Percentiles rank a stretch among this genome's conserved stretches.
Conservation (phyloP, 2,329 filamentous ascomycete genomes). For the Stagonosporopsis tanaceti region DNA sequence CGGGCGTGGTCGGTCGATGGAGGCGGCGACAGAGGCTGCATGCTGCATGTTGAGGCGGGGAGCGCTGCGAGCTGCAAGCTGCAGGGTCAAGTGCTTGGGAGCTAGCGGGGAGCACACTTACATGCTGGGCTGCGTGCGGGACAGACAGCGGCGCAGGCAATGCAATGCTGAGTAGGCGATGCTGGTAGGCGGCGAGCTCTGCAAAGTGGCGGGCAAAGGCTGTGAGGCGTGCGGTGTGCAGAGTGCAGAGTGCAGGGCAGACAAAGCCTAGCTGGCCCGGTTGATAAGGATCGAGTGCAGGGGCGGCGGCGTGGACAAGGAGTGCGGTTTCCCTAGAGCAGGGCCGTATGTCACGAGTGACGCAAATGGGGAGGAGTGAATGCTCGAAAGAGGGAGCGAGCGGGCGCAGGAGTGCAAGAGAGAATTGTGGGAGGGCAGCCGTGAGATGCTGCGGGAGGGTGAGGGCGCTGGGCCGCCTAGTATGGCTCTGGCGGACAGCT, state of each 20-base stretch:
- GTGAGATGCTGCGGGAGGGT: conserved; percentile 28
- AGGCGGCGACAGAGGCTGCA: conserved; percentile 18
- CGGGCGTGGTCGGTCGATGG: conserved; percentile 2
- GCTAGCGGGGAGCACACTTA: conserved; percentile 40
- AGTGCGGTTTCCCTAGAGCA: conserved; percentile 48
- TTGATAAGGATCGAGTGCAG: conserved; percentile 50
- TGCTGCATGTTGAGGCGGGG: conserved; percentile 25
- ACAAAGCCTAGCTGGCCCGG: conserved; percentile 23
- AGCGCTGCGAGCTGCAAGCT: conserved; percentile 21
- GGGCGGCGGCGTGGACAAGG: conserved; percentile 46
- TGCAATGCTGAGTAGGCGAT: conserved; percentile 44
- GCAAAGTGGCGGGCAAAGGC: conserved; percentile 41
- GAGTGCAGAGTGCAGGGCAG: conserved; percentile 22
- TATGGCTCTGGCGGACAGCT: conserved; percentile 26
- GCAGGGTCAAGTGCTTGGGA: conserved; percentile 35
- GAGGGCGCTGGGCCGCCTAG: conserved; percentile 11
- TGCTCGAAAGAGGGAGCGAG: conserved; percentile 51
- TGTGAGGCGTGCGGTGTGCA: conserved; percentile 1
- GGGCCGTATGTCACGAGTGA: conserved; percentile 38
- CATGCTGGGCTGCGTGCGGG: conserved; percentile 32
- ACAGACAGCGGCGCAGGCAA: conserved; percentile 29
- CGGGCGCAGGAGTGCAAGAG: conserved; percentile 35
- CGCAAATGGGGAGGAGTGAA: conserved; percentile 45
- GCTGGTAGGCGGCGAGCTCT: conserved; percentile 35
- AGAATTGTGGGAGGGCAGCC: conserved; percentile 22